These are phyloP conservation scores for Eleusine coracana DNA, from an alignment of 176 grass and related monocot genomes.

Conservation along the genomic window DNA sequence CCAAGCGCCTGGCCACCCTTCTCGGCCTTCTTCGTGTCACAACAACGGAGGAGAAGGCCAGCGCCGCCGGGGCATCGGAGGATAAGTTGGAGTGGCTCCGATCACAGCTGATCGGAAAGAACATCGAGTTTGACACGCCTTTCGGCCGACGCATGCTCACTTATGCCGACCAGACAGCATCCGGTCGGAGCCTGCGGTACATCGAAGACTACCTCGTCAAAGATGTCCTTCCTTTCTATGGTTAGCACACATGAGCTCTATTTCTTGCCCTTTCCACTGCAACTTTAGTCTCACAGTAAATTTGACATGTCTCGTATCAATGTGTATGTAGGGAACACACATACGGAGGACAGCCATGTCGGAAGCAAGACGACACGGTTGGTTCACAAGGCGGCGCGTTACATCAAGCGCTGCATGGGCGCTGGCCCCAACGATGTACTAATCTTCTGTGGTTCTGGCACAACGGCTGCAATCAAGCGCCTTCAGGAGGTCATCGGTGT, in stretches of 20 bases:
- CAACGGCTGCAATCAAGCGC: slow-evolving; percentile 76
- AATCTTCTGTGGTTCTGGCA: slow-evolving; percentile 67
- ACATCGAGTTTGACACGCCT: slow-evolving; percentile 57
- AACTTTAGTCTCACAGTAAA: too few species aligned
- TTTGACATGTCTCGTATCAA: too few species aligned
- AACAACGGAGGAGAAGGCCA: slow-evolving; percentile 5
- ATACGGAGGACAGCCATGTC: slow-evolving; percentile 81
- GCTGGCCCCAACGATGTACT: slow-evolving; percentile 52
- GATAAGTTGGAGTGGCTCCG: slow-evolving; percentile 62
- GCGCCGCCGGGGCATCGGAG: not conserved
- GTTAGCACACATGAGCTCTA: slow-evolving; percentile 1
- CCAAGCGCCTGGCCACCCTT: not conserved
- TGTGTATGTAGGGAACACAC: slow-evolving; percentile 61
- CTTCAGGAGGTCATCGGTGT: slow-evolving; percentile 76
- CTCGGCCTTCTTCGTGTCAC: slow-evolving; percentile 34
- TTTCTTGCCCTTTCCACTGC: too few species aligned
- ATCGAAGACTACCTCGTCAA: slow-evolving; percentile 70
- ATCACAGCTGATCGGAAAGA: slow-evolving; percentile 62
- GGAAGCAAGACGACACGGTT: slow-evolving; percentile 67
- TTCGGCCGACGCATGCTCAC: slow-evolving; percentile 59
- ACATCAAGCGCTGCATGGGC: slow-evolving; percentile 76
- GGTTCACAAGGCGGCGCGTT: slow-evolving; percentile 57
- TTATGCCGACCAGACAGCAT: slow-evolving; percentile 78
- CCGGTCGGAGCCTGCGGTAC: slow-evolving; percentile 59
- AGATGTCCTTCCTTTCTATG: slow-evolving; percentile 75